A percentile compares a stretch with the other conserved stretches of the same genome.
Evolutionary conservation across 192 early-diverging fungal species (phyloP).

Genomic region (Gamsiella multidivaricata): DNA sequence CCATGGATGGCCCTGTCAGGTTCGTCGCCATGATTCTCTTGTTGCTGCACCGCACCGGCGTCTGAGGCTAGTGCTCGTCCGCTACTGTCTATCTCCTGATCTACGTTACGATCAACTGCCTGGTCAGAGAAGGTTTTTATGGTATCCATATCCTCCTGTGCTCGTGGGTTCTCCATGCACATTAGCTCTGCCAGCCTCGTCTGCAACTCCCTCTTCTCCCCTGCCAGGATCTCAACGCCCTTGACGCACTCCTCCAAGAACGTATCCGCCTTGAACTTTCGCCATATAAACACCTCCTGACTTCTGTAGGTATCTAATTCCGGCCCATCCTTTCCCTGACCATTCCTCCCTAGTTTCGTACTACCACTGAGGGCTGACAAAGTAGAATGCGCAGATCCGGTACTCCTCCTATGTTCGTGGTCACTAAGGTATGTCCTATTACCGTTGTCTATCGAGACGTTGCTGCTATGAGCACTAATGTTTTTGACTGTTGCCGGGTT

Average conservation of each 20-base stretch:
- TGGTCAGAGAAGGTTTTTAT: too few relatives aligned
- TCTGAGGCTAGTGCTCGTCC: neutral
- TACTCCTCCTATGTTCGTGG: neutral
- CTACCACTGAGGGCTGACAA: neutral
- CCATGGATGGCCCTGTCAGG: neutral
- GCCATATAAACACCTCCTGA: conserved; percentile 45
- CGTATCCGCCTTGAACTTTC: conserved; percentile 29
- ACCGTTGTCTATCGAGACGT: neutral
- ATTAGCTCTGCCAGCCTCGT: conserved; percentile 23
- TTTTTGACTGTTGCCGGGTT: neutral
- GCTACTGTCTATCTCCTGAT: too few relatives aligned
- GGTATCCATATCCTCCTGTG: too few relatives aligned
- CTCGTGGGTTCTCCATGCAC: neutral
- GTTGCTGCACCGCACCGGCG: neutral
- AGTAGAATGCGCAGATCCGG: conserved; percentile 5
- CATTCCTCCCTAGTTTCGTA: neutral
- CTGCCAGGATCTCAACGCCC: conserved; percentile 35
- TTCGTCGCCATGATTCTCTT: neutral
- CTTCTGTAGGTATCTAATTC: conserved; percentile 24
- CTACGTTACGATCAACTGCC: too few relatives aligned
- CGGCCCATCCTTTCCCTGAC: neutral
- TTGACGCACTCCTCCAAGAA: conserved; percentile 48
- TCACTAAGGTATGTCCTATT: neutral
- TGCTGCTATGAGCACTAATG: neutral
- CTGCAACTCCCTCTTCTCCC: conserved; percentile 35